Evolutionary conservation across 2,329 filamentous ascomycete genomes (phyloP).

Genomic region (Diatrype stigma): DNA sequence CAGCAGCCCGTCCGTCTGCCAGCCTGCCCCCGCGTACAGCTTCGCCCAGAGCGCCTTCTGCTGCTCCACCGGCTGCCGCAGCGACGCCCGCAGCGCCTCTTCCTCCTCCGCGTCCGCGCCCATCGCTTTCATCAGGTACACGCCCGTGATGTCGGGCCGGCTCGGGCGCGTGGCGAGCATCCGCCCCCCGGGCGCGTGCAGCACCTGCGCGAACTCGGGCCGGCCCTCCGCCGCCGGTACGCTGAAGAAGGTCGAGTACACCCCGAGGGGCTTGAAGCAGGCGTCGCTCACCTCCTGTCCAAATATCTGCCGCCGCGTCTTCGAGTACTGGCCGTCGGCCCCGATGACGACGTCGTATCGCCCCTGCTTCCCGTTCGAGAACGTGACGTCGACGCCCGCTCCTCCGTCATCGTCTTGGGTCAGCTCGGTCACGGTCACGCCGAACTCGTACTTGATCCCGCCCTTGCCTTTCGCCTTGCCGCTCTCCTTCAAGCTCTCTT

Average conservation of each 20-base stretch:
- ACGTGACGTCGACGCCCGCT: slow-evolving; percentile 28
- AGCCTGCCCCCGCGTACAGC: slow-evolving; percentile 30
- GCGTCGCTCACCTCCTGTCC: slow-evolving; percentile 21
- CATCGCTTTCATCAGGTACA: slow-evolving; percentile 27
- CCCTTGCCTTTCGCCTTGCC: slow-evolving; percentile 14
- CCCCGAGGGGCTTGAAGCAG: slow-evolving; percentile 23
- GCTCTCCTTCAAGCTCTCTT: slow-evolving; percentile 27
- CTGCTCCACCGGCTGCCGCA: slow-evolving; percentile 9
- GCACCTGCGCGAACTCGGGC: slow-evolving; percentile 30
- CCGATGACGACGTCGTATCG: slow-evolving; percentile 50
- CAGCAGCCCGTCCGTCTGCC: slow-evolving; percentile 14
- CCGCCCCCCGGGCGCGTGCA: slow-evolving; percentile 31
- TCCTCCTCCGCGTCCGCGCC: slow-evolving; percentile 2
- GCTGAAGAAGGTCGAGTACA: slow-evolving; percentile 37
- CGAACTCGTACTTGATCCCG: slow-evolving; percentile 29
- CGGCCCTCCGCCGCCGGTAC: too few relatives aligned
- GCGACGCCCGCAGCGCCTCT: slow-evolving; percentile 5
- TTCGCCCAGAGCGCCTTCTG: slow-evolving; percentile 19
- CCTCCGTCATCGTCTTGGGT: slow-evolving; percentile 27
- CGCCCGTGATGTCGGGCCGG: slow-evolving; percentile 28
- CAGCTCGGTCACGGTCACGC: slow-evolving; percentile 24
- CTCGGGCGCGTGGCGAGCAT: slow-evolving; percentile 35
- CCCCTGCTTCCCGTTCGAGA: slow-evolving; percentile 39
- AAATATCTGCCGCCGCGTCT: slow-evolving; percentile 37
- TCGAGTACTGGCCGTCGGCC: slow-evolving; percentile 50